A percentile compares a stretch with the other conserved stretches of the same genome.
These are phyloP conservation scores for Aureobasidium subglaciale DNA, from an alignment of 2,329 filamentous ascomycete species.

Conservation along the genomic window DNA sequence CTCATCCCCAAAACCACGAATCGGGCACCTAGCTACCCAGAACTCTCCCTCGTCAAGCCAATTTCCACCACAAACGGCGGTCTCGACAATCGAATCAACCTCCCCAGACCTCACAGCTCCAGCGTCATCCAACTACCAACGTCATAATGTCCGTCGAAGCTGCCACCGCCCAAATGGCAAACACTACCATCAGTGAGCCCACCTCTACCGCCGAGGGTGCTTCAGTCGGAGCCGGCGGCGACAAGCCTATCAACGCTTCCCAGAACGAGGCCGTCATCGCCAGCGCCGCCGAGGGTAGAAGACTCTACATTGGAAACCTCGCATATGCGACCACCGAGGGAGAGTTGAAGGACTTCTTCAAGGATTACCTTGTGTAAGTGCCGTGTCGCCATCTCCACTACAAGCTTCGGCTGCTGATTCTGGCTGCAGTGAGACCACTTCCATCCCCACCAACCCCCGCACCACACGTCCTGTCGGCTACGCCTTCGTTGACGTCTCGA, in stretches of 20 bases:
- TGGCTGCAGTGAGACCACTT: constrained; percentile 80
- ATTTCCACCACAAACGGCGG: constrained; percentile 42
- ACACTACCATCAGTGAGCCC: constrained; percentile 55
- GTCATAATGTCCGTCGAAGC: constrained; percentile 86
- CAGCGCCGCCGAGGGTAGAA: constrained; percentile 96
- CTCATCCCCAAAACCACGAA: constrained; percentile 17
- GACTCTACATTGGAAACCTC: constrained; percentile 99
- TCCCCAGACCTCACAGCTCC: constrained; percentile 30
- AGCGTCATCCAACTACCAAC: constrained; percentile 51
- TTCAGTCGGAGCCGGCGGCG: constrained; percentile 38
- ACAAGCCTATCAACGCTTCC: constrained; percentile 63
- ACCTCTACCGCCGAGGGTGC: constrained; percentile 50
- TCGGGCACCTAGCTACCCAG: constrained; percentile 45
- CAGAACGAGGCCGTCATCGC: constrained; percentile 88
- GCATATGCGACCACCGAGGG: constrained; percentile 99
- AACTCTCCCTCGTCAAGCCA: constrained; percentile 46
- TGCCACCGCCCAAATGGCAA: constrained; percentile 65
- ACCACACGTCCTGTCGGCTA: constrained; percentile 98
- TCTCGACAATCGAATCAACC: constrained; percentile 35
- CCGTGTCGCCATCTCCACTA: not conserved
- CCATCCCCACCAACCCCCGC: constrained; percentile 98
- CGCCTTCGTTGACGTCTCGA: constrained; percentile 96
- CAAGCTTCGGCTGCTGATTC: constrained; percentile 18
- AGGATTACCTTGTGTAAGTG: constrained; percentile 97
- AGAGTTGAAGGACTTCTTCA: constrained; percentile 99